Evolutionary conservation across 768 basidiomycete species (phyloP).

Genomic region (Termitomyces sp.): DNA sequence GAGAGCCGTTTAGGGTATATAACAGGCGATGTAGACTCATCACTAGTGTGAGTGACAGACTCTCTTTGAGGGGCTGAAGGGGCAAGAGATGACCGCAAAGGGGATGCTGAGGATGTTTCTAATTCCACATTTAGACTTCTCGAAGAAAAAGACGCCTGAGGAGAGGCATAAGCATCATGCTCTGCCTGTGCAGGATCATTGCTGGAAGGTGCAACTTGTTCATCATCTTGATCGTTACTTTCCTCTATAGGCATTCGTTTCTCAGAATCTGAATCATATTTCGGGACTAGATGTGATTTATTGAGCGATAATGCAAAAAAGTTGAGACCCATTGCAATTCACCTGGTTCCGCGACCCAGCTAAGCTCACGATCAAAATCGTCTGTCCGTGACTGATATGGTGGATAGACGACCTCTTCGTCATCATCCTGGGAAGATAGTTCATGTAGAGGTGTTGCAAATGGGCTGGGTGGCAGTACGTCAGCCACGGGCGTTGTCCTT

Average conservation of each 20-base stretch:
- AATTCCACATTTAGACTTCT: slow-evolving; percentile 60
- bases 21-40: slow-evolving; percentile 48
- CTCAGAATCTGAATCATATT: slow-evolving; percentile 40
- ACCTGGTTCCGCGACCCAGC: slow-evolving; percentile 78
- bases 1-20: slow-evolving; percentile 57
- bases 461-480: slow-evolving; percentile 61
- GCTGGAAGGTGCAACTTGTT: slow-evolving; percentile 45
- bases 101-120: slow-evolving; percentile 48
- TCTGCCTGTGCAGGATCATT: slow-evolving; percentile 37
- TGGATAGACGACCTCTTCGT: slow-evolving; percentile 62
- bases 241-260: slow-evolving; percentile 59
- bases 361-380: slow-evolving; percentile 53
- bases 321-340: slow-evolving; percentile 18
- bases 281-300: slow-evolving; percentile 4
- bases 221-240: slow-evolving; percentile 39
- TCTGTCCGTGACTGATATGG: slow-evolving; percentile 43
- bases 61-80: slow-evolving; percentile 40
- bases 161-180: slow-evolving; percentile 37
- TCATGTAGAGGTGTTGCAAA: slow-evolving; percentile 71
- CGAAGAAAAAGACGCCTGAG: slow-evolving; percentile 50
- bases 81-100: slow-evolving; percentile 40
- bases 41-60: slow-evolving; percentile 32
- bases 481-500: slow-evolving; percentile 48
- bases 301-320: not conserved
- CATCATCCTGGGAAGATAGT: slow-evolving; percentile 50